phyloP scores from a whole-genome alignment of 192 early-diverging fungal genomes.

The Mortierella antarctica region DNA sequence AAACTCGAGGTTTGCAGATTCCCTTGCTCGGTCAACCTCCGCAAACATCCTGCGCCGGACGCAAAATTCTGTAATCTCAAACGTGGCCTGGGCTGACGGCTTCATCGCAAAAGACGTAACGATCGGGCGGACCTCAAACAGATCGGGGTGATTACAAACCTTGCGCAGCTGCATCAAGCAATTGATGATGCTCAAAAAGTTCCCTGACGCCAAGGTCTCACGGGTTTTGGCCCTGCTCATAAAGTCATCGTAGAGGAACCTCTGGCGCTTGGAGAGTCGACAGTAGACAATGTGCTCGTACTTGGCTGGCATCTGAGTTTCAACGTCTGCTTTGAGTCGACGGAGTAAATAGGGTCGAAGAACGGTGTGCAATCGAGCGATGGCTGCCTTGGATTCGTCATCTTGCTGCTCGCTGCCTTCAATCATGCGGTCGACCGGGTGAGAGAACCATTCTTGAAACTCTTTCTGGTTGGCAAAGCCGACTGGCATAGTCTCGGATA shows the following conservation, averaged over 20 bases:
- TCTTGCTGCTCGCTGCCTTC: constrained; percentile 65
- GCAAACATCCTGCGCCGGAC: constrained; percentile 48
- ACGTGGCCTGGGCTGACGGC: constrained; percentile 38
- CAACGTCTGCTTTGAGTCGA: constrained; percentile 73
- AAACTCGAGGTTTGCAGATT: constrained; percentile 51
- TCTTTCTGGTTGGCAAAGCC: constrained; percentile 85
- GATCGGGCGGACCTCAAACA: constrained; percentile 69
- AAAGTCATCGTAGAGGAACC: constrained; percentile 81
- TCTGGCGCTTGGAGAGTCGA: constrained; percentile 73
- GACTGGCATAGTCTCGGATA: constrained; percentile 68
- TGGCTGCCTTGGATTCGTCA: constrained; percentile 65
- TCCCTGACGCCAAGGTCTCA: constrained; percentile 74
- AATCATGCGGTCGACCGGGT: constrained; percentile 86
- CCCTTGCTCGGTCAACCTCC: constrained; percentile 39
- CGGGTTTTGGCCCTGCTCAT: constrained; percentile 86
- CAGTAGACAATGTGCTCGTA: constrained; percentile 78
- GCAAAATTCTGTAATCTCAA: constrained; percentile 49
- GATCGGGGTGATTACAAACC: constrained; percentile 66
- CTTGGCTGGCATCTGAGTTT: constrained; percentile 74
- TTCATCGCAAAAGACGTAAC: constrained; percentile 69
- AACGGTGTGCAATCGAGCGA: constrained; percentile 70
- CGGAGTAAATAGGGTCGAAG: constrained; percentile 71
- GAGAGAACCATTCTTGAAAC: constrained; percentile 90
- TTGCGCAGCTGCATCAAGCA: constrained; percentile 80
- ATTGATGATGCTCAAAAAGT: constrained; percentile 81